These are phyloP conservation scores for Fusarium sp. DNA, from an alignment of 2,329 filamentous ascomycete species.

Conservation along the genomic window DNA sequence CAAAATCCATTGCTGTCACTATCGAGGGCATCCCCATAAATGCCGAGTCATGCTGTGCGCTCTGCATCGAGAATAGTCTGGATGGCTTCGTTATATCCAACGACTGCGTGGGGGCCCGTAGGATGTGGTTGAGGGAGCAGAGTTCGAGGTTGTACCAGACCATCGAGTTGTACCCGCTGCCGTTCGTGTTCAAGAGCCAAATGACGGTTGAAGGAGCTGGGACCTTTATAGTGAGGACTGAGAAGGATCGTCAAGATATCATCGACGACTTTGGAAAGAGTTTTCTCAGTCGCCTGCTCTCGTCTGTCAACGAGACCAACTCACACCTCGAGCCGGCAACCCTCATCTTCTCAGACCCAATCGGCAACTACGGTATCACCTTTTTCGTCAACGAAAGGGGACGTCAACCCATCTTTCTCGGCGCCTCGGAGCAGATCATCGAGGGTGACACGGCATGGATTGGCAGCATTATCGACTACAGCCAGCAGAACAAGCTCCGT, in stretches of 20 bases:
- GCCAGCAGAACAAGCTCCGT: slow-evolving; percentile 43
- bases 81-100: slow-evolving; percentile 38
- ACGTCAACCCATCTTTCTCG: slow-evolving; percentile 43
- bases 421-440: slow-evolving; percentile 49
- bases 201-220: slow-evolving; percentile 51
- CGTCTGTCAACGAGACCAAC: slow-evolving; percentile 45
- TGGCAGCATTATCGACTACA: slow-evolving; percentile 48
- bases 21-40: slow-evolving; percentile 32
- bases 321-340: slow-evolving; percentile 45
- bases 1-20: slow-evolving; percentile 41
- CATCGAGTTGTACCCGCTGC: slow-evolving; percentile 39
- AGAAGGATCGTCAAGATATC: slow-evolving; percentile 41
- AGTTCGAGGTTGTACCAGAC: slow-evolving; percentile 38
- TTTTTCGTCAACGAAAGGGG: slow-evolving; percentile 46
- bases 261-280: slow-evolving; percentile 40
- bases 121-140: slow-evolving; percentile 45
- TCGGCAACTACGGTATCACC: slow-evolving; percentile 48
- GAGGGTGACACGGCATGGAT: slow-evolving; percentile 46
- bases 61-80: slow-evolving; percentile 28
- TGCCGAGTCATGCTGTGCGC: slow-evolving; percentile 38
- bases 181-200: slow-evolving; percentile 52
- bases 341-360: slow-evolving; percentile 45
- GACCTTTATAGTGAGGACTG: slow-evolving; percentile 45
- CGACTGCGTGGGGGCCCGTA: slow-evolving; percentile 41
- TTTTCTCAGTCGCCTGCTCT: slow-evolving; percentile 44